These are phyloP conservation scores for Coemansia sp. DNA, from an alignment of 192 early-diverging fungal genomes.

Conservation along the genomic window DNA sequence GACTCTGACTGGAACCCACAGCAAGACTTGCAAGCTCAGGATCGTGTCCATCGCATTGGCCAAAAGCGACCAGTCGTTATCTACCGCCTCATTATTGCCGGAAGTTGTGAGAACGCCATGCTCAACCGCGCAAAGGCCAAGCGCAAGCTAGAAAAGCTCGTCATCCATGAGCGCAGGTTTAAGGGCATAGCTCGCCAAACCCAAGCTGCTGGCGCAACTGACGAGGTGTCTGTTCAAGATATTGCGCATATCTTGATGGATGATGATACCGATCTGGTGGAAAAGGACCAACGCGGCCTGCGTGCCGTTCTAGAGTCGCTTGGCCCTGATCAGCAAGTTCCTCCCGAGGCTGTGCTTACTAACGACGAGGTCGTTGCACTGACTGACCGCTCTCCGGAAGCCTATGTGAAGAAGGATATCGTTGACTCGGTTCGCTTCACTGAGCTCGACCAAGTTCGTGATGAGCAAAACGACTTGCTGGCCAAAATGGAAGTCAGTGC, in stretches of 20 bases:
- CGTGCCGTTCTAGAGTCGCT: constrained; percentile 18
- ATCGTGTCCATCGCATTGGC: constrained; percentile 96
- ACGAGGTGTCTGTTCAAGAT: constrained; percentile 63
- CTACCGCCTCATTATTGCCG: constrained; percentile 84
- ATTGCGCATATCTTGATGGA: constrained; percentile 73
- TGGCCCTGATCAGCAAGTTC: constrained; percentile 23
- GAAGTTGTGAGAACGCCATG: constrained; percentile 85
- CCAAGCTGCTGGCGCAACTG: not conserved
- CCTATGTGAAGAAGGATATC: constrained; percentile 19
- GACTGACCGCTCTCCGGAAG: constrained; percentile 38
- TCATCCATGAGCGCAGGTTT: constrained; percentile 90
- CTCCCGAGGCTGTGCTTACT: constrained; percentile 30
- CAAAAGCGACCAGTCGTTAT: constrained; percentile 91
- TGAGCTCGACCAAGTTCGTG: constrained; percentile 24
- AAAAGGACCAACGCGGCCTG: constrained; percentile 33
- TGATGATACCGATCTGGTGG: constrained; percentile 68
- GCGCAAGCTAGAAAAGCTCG: constrained; percentile 88
- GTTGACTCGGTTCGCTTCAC: constrained; percentile 18
- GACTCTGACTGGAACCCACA: constrained; percentile 99
- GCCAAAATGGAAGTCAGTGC: constrained; percentile 22
- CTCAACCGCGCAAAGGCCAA: constrained; percentile 81
- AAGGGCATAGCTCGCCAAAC: constrained; percentile 55
- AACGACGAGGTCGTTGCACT: constrained; percentile 31
- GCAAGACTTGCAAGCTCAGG: constrained; percentile 95
- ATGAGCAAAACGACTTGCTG: constrained; percentile 48